Conservation (phyloP, 805 yeast genomes). For the Ogataea allantospora region DNA sequence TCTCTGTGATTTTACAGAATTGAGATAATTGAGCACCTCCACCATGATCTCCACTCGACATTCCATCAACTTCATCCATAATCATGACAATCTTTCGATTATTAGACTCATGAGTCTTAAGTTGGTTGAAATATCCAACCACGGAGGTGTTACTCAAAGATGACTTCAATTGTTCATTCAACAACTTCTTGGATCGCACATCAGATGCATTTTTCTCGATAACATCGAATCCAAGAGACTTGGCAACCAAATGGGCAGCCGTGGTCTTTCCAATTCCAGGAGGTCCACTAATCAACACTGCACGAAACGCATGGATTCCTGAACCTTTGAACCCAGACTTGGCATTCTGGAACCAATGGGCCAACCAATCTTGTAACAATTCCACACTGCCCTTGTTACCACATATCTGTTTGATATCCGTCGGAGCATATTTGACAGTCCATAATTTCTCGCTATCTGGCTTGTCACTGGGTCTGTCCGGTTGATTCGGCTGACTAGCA, state of each 20-base stretch:
- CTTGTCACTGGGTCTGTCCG: slow-evolving; percentile 35
- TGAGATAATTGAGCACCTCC: slow-evolving; percentile 94
- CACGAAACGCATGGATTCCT: slow-evolving; percentile 69
- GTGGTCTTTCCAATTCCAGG: slow-evolving; percentile 87
- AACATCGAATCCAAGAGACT: slow-evolving; percentile 66
- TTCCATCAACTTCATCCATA: slow-evolving; percentile 99
- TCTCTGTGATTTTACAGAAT: slow-evolving; percentile 77
- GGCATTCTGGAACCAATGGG: slow-evolving; percentile 65
- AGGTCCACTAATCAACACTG: slow-evolving; percentile 84
- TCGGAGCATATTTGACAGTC: slow-evolving; percentile 94
- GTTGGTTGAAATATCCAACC: slow-evolving; percentile 62
- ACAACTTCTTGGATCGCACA: slow-evolving; percentile 77
- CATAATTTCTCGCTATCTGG: slow-evolving; percentile 69
- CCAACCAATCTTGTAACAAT: slow-evolving; percentile 70
- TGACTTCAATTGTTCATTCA: slow-evolving; percentile 66
- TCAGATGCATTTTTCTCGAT: slow-evolving; percentile 85
- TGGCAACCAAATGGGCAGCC: slow-evolving; percentile 74
- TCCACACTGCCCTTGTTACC: slow-evolving; percentile 82
- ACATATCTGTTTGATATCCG: slow-evolving; percentile 69
- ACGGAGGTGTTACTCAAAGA: slow-evolving; percentile 81
- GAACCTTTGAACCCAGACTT: slow-evolving; percentile 59
- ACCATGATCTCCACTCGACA: slow-evolving; percentile 98
- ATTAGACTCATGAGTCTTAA: slow-evolving; percentile 19
- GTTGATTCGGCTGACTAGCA: slow-evolving; percentile 8
- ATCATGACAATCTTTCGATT: slow-evolving; percentile 70